phyloP scores from a whole-genome alignment of 345 rosid species.

The Erysimum cheiranthoides region DNA sequence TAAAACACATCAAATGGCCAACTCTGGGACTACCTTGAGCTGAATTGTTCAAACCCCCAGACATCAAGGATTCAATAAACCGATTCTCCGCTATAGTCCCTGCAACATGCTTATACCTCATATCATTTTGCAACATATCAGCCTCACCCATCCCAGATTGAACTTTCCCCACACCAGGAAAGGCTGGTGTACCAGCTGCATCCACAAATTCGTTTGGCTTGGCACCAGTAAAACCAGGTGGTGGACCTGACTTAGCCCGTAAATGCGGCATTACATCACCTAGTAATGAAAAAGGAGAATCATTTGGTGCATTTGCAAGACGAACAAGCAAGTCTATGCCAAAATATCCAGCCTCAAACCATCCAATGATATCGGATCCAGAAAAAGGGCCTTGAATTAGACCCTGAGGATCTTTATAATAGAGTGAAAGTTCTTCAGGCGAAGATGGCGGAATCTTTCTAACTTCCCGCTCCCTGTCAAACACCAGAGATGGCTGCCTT shows the following conservation, averaged over 20 bases:
- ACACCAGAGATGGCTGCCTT: constrained; percentile 65
- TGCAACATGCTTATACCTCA: constrained; percentile 57
- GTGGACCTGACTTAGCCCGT: constrained; percentile 94
- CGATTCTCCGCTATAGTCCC: constrained; percentile 87
- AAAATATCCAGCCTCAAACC: constrained; percentile 98
- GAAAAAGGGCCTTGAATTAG: constrained; percentile 89
- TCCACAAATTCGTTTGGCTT: constrained; percentile 70
- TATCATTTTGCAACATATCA: constrained; percentile 64
- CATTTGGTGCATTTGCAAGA: constrained; percentile 68
- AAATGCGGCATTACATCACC: constrained; percentile 99
- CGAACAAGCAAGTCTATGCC: constrained; percentile 91
- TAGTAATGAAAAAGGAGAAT: constrained; percentile 72
- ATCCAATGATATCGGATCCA: constrained; percentile 90
- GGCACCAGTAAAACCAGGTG: constrained; percentile 86
- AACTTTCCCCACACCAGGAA: constrained; percentile 55
- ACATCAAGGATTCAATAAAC: constrained; percentile 93
- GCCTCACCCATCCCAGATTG: constrained; percentile 53
- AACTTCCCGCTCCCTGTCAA: constrained; percentile 78
- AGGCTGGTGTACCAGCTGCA: constrained; percentile 54
- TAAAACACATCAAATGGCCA: constrained; percentile 22
- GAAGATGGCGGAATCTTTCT: constrained; percentile 61
- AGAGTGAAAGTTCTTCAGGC: constrained; percentile 77
- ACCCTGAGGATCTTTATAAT: constrained; percentile 96
- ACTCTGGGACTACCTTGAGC: constrained; percentile 63
- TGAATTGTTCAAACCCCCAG: constrained; percentile 57